Percentiles rank a stretch among this genome's conserved stretches.
These are phyloP conservation scores for Penicillium nordicum DNA, from an alignment of 2,329 filamentous ascomycete species.

Conservation along the genomic window DNA sequence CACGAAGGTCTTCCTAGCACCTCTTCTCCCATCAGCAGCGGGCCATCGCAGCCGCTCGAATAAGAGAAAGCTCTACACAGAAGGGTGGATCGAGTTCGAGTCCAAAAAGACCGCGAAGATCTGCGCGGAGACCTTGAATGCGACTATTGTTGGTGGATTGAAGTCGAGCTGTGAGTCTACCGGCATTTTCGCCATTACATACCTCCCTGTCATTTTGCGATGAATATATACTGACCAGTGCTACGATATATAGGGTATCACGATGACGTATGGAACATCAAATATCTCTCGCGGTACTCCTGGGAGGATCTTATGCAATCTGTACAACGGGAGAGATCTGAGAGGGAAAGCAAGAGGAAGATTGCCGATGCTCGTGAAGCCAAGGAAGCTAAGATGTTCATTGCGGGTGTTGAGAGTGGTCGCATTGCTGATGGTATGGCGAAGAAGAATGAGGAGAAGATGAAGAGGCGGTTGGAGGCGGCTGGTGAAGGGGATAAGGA, in stretches of 20 bases:
- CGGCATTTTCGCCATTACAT: not conserved
- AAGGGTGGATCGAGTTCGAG: slow-evolving; percentile 49
- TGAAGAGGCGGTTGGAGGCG: slow-evolving; percentile 28
- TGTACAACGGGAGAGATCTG: slow-evolving; percentile 41
- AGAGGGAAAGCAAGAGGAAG: slow-evolving; percentile 41
- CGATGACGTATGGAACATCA: slow-evolving; percentile 48
- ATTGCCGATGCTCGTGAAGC: slow-evolving; percentile 42
- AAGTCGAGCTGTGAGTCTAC: slow-evolving; percentile 39
- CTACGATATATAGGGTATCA: slow-evolving; percentile 30
- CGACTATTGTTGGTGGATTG: slow-evolving; percentile 41
- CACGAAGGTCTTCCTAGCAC: slow-evolving; percentile 44
- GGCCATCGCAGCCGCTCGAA: slow-evolving; percentile 30
- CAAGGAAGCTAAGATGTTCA: slow-evolving; percentile 45
- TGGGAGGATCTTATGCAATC: slow-evolving; percentile 48
- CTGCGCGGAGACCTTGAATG: slow-evolving; percentile 46
- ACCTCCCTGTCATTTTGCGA: not conserved
- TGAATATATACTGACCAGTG: not conserved
- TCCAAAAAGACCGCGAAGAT: slow-evolving; percentile 43
- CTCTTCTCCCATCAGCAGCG: slow-evolving; percentile 29
- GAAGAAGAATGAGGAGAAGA: slow-evolving; percentile 44
- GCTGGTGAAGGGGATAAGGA: slow-evolving; percentile 15
- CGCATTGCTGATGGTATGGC: slow-evolving; percentile 44
- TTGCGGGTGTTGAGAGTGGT: slow-evolving; percentile 42
- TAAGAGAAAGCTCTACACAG: slow-evolving; percentile 44
- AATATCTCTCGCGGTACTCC: slow-evolving; percentile 42